Evolutionary conservation across 768 basidiomycete species (phyloP).

Genomic region (Gloeophyllum trabeum): DNA sequence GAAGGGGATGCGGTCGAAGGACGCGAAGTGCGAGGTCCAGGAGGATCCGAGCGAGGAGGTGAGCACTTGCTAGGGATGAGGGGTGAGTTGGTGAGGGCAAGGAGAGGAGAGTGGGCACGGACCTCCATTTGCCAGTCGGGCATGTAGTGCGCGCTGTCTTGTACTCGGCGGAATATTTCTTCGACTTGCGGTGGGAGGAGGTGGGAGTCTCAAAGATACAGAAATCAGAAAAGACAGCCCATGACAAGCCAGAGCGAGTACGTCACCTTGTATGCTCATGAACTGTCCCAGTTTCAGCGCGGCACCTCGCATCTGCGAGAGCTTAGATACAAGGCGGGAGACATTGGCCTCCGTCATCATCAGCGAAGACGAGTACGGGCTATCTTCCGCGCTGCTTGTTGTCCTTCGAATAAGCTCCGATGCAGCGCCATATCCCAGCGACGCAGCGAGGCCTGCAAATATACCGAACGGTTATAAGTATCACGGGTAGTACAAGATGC

Average conservation of each 20-base stretch:
- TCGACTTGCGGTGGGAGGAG: slow-evolving; percentile 82
- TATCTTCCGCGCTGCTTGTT: slow-evolving; percentile 21
- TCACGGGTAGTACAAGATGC: neutral
- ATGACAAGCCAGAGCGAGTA: neutral
- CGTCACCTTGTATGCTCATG: slow-evolving; percentile 83
- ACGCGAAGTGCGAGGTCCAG: slow-evolving; percentile 61
- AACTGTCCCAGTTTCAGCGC: slow-evolving; percentile 97
- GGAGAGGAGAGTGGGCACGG: slow-evolving; percentile 5
- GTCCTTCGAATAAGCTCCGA: slow-evolving; percentile 75
- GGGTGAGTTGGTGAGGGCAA: neutral
- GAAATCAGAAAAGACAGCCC: neutral
- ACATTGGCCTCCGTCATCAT: slow-evolving; percentile 91
- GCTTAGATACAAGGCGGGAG: slow-evolving; percentile 77
- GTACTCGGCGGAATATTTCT: slow-evolving; percentile 79
- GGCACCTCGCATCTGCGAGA: slow-evolving; percentile 94
- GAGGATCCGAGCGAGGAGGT: slow-evolving; percentile 56
- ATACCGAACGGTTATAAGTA: neutral
- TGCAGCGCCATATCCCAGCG: slow-evolving; percentile 82
- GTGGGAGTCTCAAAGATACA: slow-evolving; percentile 61
- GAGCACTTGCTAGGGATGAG: slow-evolving; percentile 50
- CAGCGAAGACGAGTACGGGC: slow-evolving; percentile 30
- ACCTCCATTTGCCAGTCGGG: slow-evolving; percentile 98
- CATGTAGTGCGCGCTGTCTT: slow-evolving; percentile 97
- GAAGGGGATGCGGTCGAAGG: slow-evolving; percentile 80
- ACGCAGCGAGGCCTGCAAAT: slow-evolving; percentile 73